These are phyloP conservation scores for Rhodotorula kratochvilovae DNA, from an alignment of 768 basidiomycete genomes.

Conservation along the genomic window DNA sequence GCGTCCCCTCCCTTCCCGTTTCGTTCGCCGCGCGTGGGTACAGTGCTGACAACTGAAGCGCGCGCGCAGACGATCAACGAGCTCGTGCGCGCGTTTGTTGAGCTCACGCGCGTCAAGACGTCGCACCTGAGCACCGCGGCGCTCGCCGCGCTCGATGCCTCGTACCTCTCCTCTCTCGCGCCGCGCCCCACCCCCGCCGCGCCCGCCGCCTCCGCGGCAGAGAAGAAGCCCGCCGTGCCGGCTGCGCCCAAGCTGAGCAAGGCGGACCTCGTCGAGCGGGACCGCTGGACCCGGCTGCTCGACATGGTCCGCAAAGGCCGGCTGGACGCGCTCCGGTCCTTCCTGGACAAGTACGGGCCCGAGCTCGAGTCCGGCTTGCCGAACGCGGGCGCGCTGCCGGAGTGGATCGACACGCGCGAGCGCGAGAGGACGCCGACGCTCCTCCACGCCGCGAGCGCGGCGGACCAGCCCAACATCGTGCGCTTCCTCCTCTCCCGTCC, in stretches of 20 bases:
- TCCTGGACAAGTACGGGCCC: constrained; percentile 69
- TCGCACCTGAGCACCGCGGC: constrained; percentile 81
- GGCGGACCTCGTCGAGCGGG: constrained; percentile 72
- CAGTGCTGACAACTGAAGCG: too few relatives aligned
- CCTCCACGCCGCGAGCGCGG: constrained; percentile 68
- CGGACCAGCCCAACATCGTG: constrained; percentile 70
- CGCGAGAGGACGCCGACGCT: constrained; percentile 53
- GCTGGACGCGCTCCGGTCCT: constrained; percentile 69
- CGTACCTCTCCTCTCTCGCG: constrained; percentile 72
- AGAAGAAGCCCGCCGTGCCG: constrained; percentile 52
- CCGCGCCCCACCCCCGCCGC: constrained; percentile 53
- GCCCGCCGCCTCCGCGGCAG: constrained; percentile 43
- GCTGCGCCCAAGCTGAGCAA: constrained; percentile 59
- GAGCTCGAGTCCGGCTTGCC: constrained; percentile 30
- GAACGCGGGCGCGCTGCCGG: constrained; percentile 58
- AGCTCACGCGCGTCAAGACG: constrained; percentile 76
- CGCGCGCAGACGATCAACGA: constrained; percentile 75
- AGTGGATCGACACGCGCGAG: constrained; percentile 54
- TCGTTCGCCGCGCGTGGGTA: neutral
- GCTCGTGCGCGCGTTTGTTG: constrained; percentile 74
- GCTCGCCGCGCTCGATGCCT: constrained; percentile 79
- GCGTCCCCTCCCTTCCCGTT: constrained; percentile 46
- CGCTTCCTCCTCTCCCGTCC: constrained; percentile 70
- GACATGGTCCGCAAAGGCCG: constrained; percentile 88
- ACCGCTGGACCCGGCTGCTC: constrained; percentile 75